These are phyloP conservation scores for Cadophora sp. DNA, from an alignment of 2,329 filamentous ascomycete species.

Conservation along the genomic window DNA sequence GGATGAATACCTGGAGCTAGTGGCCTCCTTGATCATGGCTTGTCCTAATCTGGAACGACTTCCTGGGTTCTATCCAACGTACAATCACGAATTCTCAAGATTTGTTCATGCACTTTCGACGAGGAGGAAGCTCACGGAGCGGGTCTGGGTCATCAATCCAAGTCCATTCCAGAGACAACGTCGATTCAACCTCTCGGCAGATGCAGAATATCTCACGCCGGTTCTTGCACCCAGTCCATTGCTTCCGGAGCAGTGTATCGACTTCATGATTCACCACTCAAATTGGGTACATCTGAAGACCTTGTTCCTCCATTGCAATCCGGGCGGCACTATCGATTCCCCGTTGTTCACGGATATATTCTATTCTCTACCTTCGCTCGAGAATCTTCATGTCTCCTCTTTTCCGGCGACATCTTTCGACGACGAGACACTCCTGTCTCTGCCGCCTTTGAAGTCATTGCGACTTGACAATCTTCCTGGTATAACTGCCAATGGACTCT, in stretches of 20 bases:
- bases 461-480: constrained; percentile 63
- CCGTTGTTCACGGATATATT: constrained; percentile 59
- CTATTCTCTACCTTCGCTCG: constrained; percentile 58
- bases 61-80: constrained; percentile 59
- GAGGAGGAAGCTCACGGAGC: constrained; percentile 60
- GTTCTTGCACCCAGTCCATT: constrained; percentile 48
- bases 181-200: constrained; percentile 36
- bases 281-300: constrained; percentile 63
- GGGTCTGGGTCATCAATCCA: constrained; percentile 61
- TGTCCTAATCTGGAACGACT: constrained; percentile 69
- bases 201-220: constrained; percentile 33
- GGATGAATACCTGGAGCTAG: constrained; percentile 62
- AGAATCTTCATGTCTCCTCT: constrained; percentile 65
- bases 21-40: constrained; percentile 68
- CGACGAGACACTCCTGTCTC: constrained; percentile 59
- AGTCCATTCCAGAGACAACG: constrained; percentile 47
- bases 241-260: constrained; percentile 50
- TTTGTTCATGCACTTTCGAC: constrained; percentile 67
- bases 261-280: constrained; percentile 59
- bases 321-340: constrained; percentile 60
- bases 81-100: constrained; percentile 62
- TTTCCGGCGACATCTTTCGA: constrained; percentile 63
- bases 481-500: constrained; percentile 62
- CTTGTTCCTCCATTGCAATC: constrained; percentile 64
- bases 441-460: constrained; percentile 62